A percentile compares a stretch with the other conserved stretches of the same genome.
phyloP scores from a whole-genome alignment of 495 filamentous ascomycete species.

The Penicillium silybi region DNA sequence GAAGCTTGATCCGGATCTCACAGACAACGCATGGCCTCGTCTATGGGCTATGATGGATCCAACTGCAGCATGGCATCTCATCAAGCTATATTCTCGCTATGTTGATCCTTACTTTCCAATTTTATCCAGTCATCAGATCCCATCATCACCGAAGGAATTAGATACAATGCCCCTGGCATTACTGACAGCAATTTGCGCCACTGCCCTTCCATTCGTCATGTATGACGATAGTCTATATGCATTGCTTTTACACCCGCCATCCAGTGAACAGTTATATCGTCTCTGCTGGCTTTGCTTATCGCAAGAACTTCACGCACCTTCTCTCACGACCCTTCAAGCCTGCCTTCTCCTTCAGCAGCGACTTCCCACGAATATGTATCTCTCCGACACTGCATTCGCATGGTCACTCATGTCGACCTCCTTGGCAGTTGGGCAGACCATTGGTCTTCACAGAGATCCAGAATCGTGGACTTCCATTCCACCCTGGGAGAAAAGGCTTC shows the following conservation, averaged over 20 bases:
- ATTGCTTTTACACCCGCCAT: not conserved
- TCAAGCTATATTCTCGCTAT: conserved; percentile 1
- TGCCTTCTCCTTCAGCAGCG: conserved; percentile 4
- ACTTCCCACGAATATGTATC: conserved; percentile 4
- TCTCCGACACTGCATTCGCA: conserved; percentile 2
- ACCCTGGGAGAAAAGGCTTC: not conserved
- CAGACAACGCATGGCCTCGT: conserved; percentile 1
- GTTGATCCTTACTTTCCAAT: conserved; percentile 3
- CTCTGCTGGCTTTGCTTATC: conserved; percentile 1
- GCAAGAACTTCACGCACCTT: conserved; percentile 1
- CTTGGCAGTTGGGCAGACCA: not conserved
- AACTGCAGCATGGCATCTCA: conserved; percentile 1
- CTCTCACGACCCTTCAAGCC: conserved; percentile 1
- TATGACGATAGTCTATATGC: conserved; percentile 2
- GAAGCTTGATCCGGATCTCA: not conserved
- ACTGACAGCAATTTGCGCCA: conserved; percentile 1
- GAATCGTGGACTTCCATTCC: not conserved
- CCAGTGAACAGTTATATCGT: not conserved
- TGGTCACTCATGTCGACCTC: conserved; percentile 2
- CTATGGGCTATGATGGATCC: conserved; percentile 4
- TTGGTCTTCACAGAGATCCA: conserved; percentile 1
- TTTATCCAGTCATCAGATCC: conserved; percentile 1
- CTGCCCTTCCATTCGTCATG: conserved; percentile 2
- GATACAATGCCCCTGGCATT: not conserved
- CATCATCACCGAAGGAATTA: not conserved